Percentiles rank a stretch among this genome's conserved stretches.
These are phyloP conservation scores for Flaveria floridana DNA, from an alignment of 140 eudicot species.

Conservation along the genomic window DNA sequence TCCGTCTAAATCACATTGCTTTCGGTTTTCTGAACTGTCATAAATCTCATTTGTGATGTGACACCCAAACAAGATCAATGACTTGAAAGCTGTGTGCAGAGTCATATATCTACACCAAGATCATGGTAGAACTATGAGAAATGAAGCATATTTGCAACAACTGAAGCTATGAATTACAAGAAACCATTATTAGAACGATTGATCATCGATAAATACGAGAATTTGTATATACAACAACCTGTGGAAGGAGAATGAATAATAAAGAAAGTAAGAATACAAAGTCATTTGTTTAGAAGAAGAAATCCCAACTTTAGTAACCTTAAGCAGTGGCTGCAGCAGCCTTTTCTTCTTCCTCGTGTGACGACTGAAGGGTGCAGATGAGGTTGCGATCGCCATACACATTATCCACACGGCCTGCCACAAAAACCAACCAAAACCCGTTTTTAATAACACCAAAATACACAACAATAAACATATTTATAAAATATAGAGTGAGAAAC, in stretches of 20 bases:
- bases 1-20: no score
- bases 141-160: neutral
- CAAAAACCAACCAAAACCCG: neutral
- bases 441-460: neutral
- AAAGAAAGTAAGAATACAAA: slow-evolving; percentile 16
- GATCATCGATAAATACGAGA: slow-evolving; percentile 23
- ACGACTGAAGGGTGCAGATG: slow-evolving; percentile 86
- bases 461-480: neutral
- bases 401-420: slow-evolving; percentile 89
- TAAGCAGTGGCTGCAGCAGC: slow-evolving; percentile 77
- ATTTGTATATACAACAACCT: slow-evolving; percentile 50
- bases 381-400: slow-evolving; percentile 98
- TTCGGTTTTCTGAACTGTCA: no score
- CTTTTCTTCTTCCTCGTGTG: slow-evolving; percentile 68
- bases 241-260: slow-evolving; percentile 17
- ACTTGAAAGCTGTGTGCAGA: no score
- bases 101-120: neutral
- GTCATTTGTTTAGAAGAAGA: slow-evolving; percentile 23
- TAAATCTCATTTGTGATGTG: no score
- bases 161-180: slow-evolving; percentile 2
- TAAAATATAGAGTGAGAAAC: slow-evolving; percentile 5
- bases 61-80: no score
- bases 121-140: neutral
- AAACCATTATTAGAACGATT: slow-evolving; percentile 32
- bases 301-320: slow-evolving; percentile 19